Evolutionary conservation across 2,329 filamentous ascomycete genomes (phyloP), one percentile per base, ranked within the genome.

Genomic region (Tolypocladium pustulatum): DNA sequence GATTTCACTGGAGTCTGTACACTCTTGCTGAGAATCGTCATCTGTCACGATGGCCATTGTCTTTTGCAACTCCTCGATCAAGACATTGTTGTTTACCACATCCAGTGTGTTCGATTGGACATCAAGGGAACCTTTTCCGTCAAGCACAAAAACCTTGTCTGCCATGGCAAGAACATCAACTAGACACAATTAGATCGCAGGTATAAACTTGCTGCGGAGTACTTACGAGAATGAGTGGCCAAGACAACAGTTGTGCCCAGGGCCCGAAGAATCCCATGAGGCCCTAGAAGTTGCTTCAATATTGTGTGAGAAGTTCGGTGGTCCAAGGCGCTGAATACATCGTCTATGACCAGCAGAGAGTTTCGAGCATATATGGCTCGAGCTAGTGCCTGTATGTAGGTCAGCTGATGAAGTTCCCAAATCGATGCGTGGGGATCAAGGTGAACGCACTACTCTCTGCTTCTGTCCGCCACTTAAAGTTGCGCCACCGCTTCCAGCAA

Each of bases 401-500:
- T 22, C 3, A 12, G 20, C 40, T 43, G 20, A n/a, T 22, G 8
- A 43, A n/a, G 22, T 22, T 22, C 20, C 12, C 40, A 22, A 7
- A 12, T n/a, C n/a, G 22, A 17, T 54, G 27, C 20, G n/a, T 7
- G 40, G 40, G 10, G n/a, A 12, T 9, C 20, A 43, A n/a, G 20
- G 22, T 40, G n/a, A 22, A 55, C 76, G 71, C 34, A 65, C 63
- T 10, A 71, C 61, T 36, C 72, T 65, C 38, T 70, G 65, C 55
- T 63, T 61, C 54, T 76, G 73, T 4, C 74, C 74, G 12, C 74
- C 74, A 34, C 71, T 73, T 8, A 75, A 61, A 5, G 66, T 68
- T 25, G 72, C 67, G 1, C 73, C 73, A 38, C 67, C 66, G 56
- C 67, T 71, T 15, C 74, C 74, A 57, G 75, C 61, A 8, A 64